Conservation (phyloP, 2,329 filamentous ascomycete genomes). For the Botryotinia globosa region DNA sequence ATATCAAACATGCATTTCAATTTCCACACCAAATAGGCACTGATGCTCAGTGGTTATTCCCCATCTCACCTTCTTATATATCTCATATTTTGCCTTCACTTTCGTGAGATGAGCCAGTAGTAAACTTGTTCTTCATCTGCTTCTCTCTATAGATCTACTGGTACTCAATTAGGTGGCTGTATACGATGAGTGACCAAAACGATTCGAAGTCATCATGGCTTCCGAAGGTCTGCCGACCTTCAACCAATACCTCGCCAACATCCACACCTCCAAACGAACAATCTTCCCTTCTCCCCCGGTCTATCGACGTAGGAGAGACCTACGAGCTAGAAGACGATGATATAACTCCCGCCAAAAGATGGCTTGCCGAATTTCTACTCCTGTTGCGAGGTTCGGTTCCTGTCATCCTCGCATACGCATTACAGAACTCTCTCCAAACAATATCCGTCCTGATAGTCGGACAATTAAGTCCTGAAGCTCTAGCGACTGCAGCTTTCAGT, state of each 20-base stretch:
- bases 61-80: background rate
- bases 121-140: background rate
- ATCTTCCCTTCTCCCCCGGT: slow-evolving; percentile 33
- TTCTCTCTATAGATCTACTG: background rate
- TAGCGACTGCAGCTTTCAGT: slow-evolving; percentile 80
- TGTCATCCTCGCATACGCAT: slow-evolving; percentile 78
- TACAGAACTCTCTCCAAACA: slow-evolving; percentile 84
- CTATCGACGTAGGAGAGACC: slow-evolving; percentile 27
- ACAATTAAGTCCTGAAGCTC: slow-evolving; percentile 71
- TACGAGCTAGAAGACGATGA: slow-evolving; percentile 32
- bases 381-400: slow-evolving; percentile 69
- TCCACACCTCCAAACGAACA: slow-evolving; percentile 36
- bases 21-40: background rate
- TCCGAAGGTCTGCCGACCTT: slow-evolving; percentile 30
- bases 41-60: background rate
- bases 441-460: slow-evolving; percentile 79
- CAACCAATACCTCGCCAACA: slow-evolving; percentile 22
- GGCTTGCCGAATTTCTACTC: slow-evolving; percentile 61
- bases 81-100: background rate
- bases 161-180: background rate
- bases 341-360: slow-evolving; percentile 34
- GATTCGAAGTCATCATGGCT: slow-evolving; percentile 34
- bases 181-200: slow-evolving; percentile 21
- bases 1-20: background rate
- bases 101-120: background rate